A percentile compares a stretch with the other conserved stretches of the same genome.
These are phyloP conservation scores for Grammothele lineata DNA, from an alignment of 768 basidiomycete genomes.

Conservation along the genomic window DNA sequence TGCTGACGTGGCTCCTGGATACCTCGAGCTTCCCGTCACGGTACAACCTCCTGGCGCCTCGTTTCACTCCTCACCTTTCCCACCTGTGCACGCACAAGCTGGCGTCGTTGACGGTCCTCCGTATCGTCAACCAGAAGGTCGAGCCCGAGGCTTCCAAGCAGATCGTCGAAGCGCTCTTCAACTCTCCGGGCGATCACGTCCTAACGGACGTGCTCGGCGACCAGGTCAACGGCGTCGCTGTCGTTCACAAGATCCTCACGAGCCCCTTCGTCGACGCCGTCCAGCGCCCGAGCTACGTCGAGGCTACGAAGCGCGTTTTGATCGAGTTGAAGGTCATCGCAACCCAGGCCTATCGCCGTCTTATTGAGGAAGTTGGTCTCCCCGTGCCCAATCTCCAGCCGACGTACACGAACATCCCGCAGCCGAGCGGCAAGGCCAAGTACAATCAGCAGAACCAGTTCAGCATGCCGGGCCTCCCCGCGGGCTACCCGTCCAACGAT, in stretches of 20 bases:
- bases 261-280: slow-evolving; percentile 76
- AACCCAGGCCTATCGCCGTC: slow-evolving; percentile 89
- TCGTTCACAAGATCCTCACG: slow-evolving; percentile 88
- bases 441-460: slow-evolving; percentile 48
- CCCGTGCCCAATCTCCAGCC: slow-evolving; percentile 87
- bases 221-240: slow-evolving; percentile 93
- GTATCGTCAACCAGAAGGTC: slow-evolving; percentile 95
- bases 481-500: slow-evolving; percentile 77
- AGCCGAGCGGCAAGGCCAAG: slow-evolving; percentile 60
- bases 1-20: slow-evolving; percentile 96
- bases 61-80: slow-evolving; percentile 93
- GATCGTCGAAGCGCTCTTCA: slow-evolving; percentile 87
- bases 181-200: slow-evolving; percentile 85
- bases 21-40: slow-evolving; percentile 93
- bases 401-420: slow-evolving; percentile 59
- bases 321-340: slow-evolving; percentile 89
- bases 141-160: slow-evolving; percentile 85
- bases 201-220: slow-evolving; percentile 92
- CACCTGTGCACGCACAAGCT: slow-evolving; percentile 98
- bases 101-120: slow-evolving; percentile 89
- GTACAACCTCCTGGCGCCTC: slow-evolving; percentile 89
- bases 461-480: slow-evolving; percentile 68
- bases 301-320: slow-evolving; percentile 86
- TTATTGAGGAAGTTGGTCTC: slow-evolving; percentile 93
- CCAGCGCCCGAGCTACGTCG: slow-evolving; percentile 67